A percentile compares a stretch with the other conserved stretches of the same genome.
phyloP scores from a whole-genome alignment of 441 rosid species.

The Monsonia emarginata region DNA sequence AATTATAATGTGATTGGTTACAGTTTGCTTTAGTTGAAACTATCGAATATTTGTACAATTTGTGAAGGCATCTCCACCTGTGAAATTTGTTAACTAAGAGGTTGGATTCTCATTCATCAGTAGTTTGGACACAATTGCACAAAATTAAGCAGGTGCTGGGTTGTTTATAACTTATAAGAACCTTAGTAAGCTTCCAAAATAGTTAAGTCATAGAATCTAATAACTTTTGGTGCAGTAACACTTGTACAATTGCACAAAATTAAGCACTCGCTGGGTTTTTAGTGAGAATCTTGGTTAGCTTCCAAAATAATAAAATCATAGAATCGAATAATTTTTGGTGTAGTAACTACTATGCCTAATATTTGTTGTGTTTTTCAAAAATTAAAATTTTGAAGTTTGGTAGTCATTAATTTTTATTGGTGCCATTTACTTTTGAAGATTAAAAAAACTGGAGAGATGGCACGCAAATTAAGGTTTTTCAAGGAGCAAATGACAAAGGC shows the following conservation, averaged over 20 bases:
- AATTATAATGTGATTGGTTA: neutral
- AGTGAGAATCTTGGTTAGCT: neutral
- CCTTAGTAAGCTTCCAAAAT: neutral
- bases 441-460: slow-evolving; percentile 53
- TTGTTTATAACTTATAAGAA: neutral
- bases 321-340: neutral
- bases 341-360: neutral
- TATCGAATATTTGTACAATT: neutral
- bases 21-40: neutral
- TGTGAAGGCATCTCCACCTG: neutral
- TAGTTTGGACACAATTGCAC: neutral
- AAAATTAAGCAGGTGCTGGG: neutral
- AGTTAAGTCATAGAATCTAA: neutral
- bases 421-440: slow-evolving; percentile 22
- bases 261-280: neutral
- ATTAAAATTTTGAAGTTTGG: neutral
- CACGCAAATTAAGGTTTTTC: slow-evolving; percentile 39
- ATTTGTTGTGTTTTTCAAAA: neutral
- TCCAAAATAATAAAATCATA: neutral
- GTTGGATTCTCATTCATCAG: neutral
- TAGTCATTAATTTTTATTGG: neutral
- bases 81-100: neutral
- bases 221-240: neutral
- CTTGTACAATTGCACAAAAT: too few species aligned
- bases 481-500: slow-evolving; percentile 46